Evolutionary conservation across 179 eudicot genomes (phyloP).

Genomic region (Spinacia oleracea): DNA sequence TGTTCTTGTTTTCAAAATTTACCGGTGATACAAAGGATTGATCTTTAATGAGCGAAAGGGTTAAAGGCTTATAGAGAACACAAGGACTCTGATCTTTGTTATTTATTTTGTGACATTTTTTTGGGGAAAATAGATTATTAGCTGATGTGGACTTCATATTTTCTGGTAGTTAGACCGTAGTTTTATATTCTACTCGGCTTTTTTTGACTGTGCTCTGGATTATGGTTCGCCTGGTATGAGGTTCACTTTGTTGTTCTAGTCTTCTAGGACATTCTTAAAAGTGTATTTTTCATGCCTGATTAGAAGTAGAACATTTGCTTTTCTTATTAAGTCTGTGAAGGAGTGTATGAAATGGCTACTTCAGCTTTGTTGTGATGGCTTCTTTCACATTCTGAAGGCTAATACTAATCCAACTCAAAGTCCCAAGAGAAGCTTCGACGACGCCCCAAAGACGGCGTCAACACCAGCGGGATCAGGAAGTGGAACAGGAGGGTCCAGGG

Average conservation of each 20-base stretch:
- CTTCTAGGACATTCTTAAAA: not conserved
- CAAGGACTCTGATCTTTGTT: not conserved
- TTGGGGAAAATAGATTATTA: not conserved
- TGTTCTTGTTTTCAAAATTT: not conserved
- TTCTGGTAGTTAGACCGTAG: not conserved
- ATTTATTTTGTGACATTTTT: not conserved
- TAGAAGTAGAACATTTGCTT: constrained; percentile 19
- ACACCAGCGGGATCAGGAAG: constrained; percentile 34
- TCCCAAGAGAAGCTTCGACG: constrained; percentile 31
- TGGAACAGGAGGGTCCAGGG: constrained; percentile 60
- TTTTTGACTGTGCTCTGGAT: not conserved
- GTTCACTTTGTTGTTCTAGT: not conserved
- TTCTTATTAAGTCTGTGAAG: constrained; percentile 32
- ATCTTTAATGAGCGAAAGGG: not conserved
- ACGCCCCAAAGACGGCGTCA: constrained; percentile 21
- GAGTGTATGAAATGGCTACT: constrained; percentile 43
- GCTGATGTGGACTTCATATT: not conserved
- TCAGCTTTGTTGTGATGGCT: constrained; percentile 59
- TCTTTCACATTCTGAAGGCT: constrained; percentile 73
- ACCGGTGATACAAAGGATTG: not conserved
- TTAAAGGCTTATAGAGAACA: not conserved
- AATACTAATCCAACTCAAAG: constrained; percentile 34
- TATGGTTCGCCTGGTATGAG: not conserved
- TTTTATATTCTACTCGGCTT: not conserved
- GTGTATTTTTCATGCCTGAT: constrained; percentile 2